Conservation (phyloP, 202 grass and related monocot species). For the Panicum virgatum region DNA sequence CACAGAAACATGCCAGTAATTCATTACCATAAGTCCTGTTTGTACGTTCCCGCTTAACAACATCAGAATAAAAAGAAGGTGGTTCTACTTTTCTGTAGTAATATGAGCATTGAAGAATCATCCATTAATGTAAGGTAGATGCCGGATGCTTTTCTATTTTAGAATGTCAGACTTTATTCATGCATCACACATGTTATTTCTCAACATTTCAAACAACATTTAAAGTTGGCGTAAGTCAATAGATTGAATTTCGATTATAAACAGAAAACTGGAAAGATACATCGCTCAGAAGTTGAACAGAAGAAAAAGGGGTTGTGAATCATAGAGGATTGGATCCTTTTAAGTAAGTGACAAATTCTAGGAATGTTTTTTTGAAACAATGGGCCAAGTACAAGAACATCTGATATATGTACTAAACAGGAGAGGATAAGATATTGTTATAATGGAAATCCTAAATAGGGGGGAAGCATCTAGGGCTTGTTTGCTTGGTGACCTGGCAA, state of each 20-base stretch:
- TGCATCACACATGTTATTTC: constrained; percentile 2
- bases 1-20: not conserved
- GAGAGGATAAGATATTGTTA: constrained; percentile 18
- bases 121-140: not conserved
- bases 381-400: not conserved
- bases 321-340: not conserved
- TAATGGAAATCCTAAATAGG: not conserved
- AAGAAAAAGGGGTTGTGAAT: not conserved
- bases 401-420: not conserved
- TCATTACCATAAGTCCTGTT: not conserved
- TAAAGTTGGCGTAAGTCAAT: not conserved
- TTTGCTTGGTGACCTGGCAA: too few relatives aligned
- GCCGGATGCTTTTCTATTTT: not conserved
- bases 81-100: not conserved
- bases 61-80: not conserved
- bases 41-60: not conserved
- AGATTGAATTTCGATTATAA: not conserved
- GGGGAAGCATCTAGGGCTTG: not conserved
- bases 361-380: not conserved
- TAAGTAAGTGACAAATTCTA: not conserved
- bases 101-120: not conserved
- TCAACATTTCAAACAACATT: not conserved
- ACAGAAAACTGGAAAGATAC: not conserved
- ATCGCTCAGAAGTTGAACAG: not conserved
- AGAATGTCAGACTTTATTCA: constrained; percentile 3